phyloP scores from a whole-genome alignment of 345 rosid genomes.

The Balakata baccata region DNA sequence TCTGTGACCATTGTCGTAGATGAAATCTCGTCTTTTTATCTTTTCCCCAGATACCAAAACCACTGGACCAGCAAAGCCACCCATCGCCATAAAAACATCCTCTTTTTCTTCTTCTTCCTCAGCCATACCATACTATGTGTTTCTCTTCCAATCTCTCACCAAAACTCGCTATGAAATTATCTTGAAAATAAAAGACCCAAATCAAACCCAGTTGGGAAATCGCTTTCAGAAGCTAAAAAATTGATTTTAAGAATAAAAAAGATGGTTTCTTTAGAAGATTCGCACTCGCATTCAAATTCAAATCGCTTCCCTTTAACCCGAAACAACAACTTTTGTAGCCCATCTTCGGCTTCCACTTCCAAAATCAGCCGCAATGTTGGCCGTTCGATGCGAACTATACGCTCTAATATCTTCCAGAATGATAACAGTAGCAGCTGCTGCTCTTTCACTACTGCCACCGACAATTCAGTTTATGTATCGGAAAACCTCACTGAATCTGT shows the following conservation, averaged over 20 bases:
- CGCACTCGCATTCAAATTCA: slow-evolving; percentile 46
- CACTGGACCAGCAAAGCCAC: slow-evolving; percentile 8
- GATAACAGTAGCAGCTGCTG: slow-evolving; percentile 35
- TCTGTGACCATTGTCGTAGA: not conserved
- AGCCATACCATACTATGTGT: not conserved
- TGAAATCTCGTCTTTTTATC: slow-evolving; percentile 20
- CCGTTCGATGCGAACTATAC: slow-evolving; percentile 88
- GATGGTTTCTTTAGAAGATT: slow-evolving; percentile 77
- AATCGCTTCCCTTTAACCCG: slow-evolving; percentile 56
- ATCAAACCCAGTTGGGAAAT: not conserved
- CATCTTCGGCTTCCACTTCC: slow-evolving; percentile 37
- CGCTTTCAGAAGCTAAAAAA: not conserved
- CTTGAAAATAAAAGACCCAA: not conserved
- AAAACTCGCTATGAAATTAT: slow-evolving; percentile 24
- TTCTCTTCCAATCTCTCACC: not conserved
- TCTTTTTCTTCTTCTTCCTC: slow-evolving; percentile 3
- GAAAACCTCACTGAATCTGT: slow-evolving; percentile 80
- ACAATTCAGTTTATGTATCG: slow-evolving; percentile 52
- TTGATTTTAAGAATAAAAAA: not conserved
- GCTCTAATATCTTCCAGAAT: slow-evolving; percentile 56
- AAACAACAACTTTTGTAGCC: slow-evolving; percentile 25
- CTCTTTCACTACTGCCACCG: slow-evolving; percentile 43
- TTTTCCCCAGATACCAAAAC: slow-evolving; percentile 29
- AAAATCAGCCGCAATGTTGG: slow-evolving; percentile 58
- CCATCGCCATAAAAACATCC: slow-evolving; percentile 13